Conservation (phyloP, 2,329 filamentous ascomycete genomes). For the Diaporthe nobilis region DNA sequence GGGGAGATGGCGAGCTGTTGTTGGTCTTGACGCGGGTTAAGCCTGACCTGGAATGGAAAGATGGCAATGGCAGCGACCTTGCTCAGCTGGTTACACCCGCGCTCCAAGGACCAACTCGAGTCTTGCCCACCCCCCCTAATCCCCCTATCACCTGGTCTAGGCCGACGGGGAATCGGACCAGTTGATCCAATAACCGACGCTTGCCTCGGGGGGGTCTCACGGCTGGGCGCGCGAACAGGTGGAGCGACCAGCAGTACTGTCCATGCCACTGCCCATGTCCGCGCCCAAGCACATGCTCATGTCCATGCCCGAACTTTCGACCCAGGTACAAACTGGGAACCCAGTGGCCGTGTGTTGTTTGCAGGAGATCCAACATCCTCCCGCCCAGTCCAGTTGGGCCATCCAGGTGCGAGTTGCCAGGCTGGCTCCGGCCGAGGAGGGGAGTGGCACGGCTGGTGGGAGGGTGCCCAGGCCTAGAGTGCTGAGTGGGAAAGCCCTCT, state of each 20-base stretch:
- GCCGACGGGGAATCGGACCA: conserved; percentile 23
- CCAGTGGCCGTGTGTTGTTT: conserved; percentile 30
- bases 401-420: conserved; percentile 3
- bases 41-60: conserved; percentile 25
- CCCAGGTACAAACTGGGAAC: conserved; percentile 31
- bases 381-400: conserved; percentile 10
- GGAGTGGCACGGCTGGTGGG: conserved; percentile 15
- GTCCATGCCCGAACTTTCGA: conserved; percentile 8
- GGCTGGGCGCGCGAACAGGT: conserved; percentile 40
- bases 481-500: background rate
- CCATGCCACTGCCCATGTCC: conserved; percentile 19
- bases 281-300: conserved; percentile 31
- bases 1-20: conserved; percentile 14
- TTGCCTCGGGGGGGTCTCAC: conserved; percentile 34
- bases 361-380: conserved; percentile 14
- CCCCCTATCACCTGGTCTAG: conserved; percentile 24
- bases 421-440: conserved; percentile 27
- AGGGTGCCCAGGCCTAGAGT: conserved; percentile 6
- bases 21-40: conserved; percentile 10
- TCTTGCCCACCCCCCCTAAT: conserved; percentile 13
- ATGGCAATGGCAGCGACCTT: conserved; percentile 20
- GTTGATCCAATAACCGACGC: conserved; percentile 29
- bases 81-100: conserved; percentile 35
- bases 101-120: conserved; percentile 20
- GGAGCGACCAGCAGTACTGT: conserved; percentile 30